phyloP scores from a whole-genome alignment of 2,329 filamentous ascomycete species.

The Claviceps monticola region DNA sequence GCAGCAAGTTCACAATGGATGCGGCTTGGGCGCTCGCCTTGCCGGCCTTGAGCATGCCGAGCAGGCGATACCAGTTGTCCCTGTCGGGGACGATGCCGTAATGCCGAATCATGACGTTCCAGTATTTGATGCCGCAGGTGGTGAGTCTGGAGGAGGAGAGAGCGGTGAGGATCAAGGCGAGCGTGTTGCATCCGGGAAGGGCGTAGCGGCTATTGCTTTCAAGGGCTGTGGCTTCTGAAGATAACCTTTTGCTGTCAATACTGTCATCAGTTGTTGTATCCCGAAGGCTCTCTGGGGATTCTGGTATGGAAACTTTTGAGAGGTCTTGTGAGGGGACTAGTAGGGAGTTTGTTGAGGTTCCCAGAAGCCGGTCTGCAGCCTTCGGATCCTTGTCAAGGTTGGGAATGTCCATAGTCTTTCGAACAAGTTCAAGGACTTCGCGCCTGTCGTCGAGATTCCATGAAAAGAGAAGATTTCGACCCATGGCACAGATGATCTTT shows the following conservation, averaged over 20 bases:
- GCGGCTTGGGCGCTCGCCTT: conserved; percentile 51
- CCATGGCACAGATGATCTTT: conserved; percentile 68
- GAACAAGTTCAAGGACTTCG: conserved; percentile 60
- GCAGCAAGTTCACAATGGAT: conserved; percentile 43
- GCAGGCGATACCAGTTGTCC: conserved; percentile 54
- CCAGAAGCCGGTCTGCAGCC: background rate
- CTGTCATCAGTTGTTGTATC: background rate
- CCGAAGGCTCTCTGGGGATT: too few species aligned
- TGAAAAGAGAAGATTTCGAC: conserved; percentile 56
- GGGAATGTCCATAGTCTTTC: conserved; percentile 69
- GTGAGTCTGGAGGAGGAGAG: conserved; percentile 47
- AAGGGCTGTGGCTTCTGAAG: conserved; percentile 1
- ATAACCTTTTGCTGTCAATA: background rate
- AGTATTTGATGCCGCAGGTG: conserved; percentile 58
- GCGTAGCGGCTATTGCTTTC: conserved; percentile 19
- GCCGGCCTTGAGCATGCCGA: conserved; percentile 51
- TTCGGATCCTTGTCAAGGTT: conserved; percentile 28
- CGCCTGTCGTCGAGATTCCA: conserved; percentile 46
- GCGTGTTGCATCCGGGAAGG: conserved; percentile 37
- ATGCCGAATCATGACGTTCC: conserved; percentile 52
- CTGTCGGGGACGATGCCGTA: conserved; percentile 56
- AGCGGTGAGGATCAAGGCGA: conserved; percentile 56
- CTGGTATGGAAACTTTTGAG: background rate
- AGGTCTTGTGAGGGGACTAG: background rate
- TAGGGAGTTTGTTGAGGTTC: too few species aligned